Conservation (phyloP, 2,329 filamentous ascomycete genomes). For the Phialemonium atrogriseum region DNA sequence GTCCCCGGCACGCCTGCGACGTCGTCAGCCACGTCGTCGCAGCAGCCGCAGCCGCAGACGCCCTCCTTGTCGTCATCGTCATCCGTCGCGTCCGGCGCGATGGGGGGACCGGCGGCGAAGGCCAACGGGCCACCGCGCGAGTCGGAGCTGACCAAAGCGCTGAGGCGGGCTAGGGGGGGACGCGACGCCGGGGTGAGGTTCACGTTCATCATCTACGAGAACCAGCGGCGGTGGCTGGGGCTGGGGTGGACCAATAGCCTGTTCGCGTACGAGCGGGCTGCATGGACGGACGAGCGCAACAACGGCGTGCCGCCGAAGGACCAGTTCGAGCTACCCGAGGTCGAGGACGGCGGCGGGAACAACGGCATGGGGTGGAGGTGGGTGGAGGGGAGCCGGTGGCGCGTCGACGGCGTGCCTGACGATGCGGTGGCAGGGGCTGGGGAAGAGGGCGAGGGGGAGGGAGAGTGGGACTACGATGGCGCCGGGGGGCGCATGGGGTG, state of each 20-base stretch:
- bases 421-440: constrained; percentile 30
- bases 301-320: constrained; percentile 72
- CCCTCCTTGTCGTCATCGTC: no score
- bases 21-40: constrained; percentile 10
- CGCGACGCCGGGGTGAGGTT: constrained; percentile 79
- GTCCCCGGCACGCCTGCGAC: constrained; percentile 36
- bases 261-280: constrained; percentile 78
- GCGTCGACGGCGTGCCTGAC: constrained; percentile 66
- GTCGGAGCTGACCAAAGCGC: constrained; percentile 39
- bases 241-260: constrained; percentile 90
- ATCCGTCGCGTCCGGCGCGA: no score
- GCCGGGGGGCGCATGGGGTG: constrained; percentile 66
- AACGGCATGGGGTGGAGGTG: constrained; percentile 58
- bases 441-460: constrained; percentile 20
- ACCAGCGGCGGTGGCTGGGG: constrained; percentile 90
- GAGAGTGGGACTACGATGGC: constrained; percentile 43
- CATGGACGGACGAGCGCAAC: constrained; percentile 95
- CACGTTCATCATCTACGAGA: constrained; percentile 94
- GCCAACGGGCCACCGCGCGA: constrained; percentile 24
- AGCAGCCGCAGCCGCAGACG: no score
- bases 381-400: constrained; percentile 81
- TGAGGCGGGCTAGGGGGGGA: constrained; percentile 29
- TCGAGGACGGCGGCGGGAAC: constrained; percentile 53
- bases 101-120: constrained; percentile 8
- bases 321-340: constrained; percentile 53